These are phyloP conservation scores for Cucumis variabilis DNA, from an alignment of 331 rosid genomes.

Conservation along the genomic window DNA sequence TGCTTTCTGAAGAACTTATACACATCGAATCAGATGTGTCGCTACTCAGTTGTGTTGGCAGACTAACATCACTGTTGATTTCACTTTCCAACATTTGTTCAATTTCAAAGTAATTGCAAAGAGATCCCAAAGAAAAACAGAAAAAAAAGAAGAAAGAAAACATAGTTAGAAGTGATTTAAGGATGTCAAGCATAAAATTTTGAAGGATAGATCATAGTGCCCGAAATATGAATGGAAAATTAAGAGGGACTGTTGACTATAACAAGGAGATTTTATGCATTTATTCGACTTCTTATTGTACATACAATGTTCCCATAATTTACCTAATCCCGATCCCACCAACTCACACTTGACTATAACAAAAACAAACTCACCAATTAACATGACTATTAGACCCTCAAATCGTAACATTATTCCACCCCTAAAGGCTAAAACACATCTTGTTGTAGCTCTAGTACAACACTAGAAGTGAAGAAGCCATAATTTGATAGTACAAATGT, in stretches of 20 bases:
- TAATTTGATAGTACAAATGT: background rate
- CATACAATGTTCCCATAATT: background rate
- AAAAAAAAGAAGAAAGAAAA: slow-evolving; percentile 21
- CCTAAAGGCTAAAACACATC: background rate
- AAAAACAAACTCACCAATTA: slow-evolving; percentile 3
- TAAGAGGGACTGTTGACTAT: background rate
- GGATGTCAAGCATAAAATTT: background rate
- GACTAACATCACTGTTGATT: slow-evolving; percentile 70
- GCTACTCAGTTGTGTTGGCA: slow-evolving; percentile 75
- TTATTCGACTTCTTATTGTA: background rate
- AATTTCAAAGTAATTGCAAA: slow-evolving; percentile 74
- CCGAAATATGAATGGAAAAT: background rate
- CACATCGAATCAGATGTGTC: slow-evolving; percentile 72
- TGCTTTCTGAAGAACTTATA: slow-evolving; percentile 88
- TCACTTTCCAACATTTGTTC: slow-evolving; percentile 70
- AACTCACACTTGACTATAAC: background rate
- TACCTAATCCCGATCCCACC: background rate
- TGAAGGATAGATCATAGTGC: background rate
- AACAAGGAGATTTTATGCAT: background rate
- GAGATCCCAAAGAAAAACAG: slow-evolving; percentile 41
- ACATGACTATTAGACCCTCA: background rate
- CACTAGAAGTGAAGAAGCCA: background rate
- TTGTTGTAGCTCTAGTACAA: background rate
- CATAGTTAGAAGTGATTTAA: slow-evolving; percentile 20
- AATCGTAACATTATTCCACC: background rate